Base-by-base conservation (phyloP, 805 yeast species). In the Nakazawaea wickerhamii region DNA sequence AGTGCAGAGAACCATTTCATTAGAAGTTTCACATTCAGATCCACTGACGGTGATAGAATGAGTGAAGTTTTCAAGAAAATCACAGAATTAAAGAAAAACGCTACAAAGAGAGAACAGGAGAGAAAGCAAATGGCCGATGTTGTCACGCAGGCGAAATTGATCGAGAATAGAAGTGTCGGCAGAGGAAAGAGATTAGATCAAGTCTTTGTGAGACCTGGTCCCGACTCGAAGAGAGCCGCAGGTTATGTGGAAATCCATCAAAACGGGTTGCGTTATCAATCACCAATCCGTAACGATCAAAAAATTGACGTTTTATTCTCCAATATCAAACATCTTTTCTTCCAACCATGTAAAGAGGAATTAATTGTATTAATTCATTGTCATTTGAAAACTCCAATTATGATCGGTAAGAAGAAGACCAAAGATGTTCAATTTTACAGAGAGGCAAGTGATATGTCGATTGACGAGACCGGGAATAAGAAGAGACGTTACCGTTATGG, bases 291-390 rank as follows among this genome's bases (percentile, higher is more conserved):
- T 56, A 71, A 81, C 14, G 98, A 91, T 55, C 95, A 88, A 53
- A 77, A 77, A 57, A 84, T 93, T 49, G 98, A 93, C 64, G 76
- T 93, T 22, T 65, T 91, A 50, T 93, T 89, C 61, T 78, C 87
- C 43, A 93, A 93, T 64, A 87, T 93, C 55, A 88, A 90, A 61
- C 96, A 93, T 60, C 65, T 93, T 53, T 88, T 93, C 55, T 93
- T 89, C 73, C 98, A 93, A 67, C 95, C 99, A 5, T 87, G 93
- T 58, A 90, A 90, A 57, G 95, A 93, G 50, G 99, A 93, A 64
- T 71, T 93, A 58, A 79, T 91, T 57, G 97, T 91, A 35, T 70
- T 93, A 34, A 85, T 93, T 48, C 99, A 93, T 64, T 81, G 90
- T 57, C 96, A 90, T 64, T 74, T 93, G 61, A 89, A 88, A 60